phyloP scores from a whole-genome alignment of 331 rosid genomes.

The Quercus phellos region DNA sequence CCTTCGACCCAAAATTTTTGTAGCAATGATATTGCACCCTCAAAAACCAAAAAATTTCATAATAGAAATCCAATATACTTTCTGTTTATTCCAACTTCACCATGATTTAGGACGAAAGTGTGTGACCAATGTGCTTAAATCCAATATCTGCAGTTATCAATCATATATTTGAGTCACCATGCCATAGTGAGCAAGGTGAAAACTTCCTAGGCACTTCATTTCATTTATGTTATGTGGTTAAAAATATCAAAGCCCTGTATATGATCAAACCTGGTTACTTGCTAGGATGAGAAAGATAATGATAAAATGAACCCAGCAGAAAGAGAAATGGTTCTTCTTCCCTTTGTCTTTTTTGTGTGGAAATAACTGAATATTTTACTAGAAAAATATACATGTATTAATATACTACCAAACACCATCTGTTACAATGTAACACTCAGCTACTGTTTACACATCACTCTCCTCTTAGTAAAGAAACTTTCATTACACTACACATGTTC shows the following conservation, averaged over 20 bases:
- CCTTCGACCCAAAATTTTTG: too few species aligned
- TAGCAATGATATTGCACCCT: too few species aligned
- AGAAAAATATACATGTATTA: background rate
- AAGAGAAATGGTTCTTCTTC: background rate
- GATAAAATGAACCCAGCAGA: background rate
- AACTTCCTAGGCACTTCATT: background rate
- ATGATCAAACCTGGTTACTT: background rate
- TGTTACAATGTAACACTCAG: background rate
- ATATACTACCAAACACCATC: background rate
- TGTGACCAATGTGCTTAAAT: background rate
- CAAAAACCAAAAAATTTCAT: too few species aligned
- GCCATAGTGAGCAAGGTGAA: background rate
- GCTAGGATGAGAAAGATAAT: background rate
- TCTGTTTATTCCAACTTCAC: background rate
- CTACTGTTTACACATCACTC: background rate
- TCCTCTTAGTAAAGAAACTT: constrained; percentile 4
- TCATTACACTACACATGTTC: constrained; percentile 48
- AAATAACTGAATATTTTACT: background rate
- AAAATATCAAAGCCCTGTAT: background rate
- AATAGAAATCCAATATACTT: too few species aligned
- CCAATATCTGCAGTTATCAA: background rate
- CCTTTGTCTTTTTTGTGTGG: background rate
- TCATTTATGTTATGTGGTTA: too few species aligned
- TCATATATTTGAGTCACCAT: background rate
- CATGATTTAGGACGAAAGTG: background rate